Conservation (phyloP, 805 yeast species). For the Saturnispora sanitii region DNA sequence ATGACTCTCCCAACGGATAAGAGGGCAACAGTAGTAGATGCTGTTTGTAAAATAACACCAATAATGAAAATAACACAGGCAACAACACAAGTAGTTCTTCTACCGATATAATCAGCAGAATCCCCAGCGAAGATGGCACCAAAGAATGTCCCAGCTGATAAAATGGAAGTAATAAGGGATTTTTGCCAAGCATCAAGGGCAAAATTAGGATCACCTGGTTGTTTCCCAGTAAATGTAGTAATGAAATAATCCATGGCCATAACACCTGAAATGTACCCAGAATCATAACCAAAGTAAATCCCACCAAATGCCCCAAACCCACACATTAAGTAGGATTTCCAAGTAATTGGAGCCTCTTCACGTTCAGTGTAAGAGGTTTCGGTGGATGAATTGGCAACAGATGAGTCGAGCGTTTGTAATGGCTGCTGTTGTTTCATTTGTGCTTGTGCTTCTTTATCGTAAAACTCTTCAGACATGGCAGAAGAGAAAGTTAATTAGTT, state of each 20-base stretch:
- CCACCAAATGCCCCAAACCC: constrained; percentile 64
- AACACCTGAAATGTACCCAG: constrained; percentile 57
- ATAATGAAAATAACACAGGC: constrained; percentile 35
- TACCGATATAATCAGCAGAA: constrained; percentile 34
- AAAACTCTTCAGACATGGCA: no score
- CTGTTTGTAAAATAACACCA: constrained; percentile 40
- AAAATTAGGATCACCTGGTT: constrained; percentile 12
- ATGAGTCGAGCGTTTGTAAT: no score
- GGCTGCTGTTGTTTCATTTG: no score
- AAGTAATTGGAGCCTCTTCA: constrained; percentile 28
- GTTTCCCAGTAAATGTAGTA: constrained; percentile 18
- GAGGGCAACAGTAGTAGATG: constrained; percentile 36
- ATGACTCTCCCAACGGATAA: constrained; percentile 57
- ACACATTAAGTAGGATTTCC: constrained; percentile 30
- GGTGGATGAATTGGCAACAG: no score
- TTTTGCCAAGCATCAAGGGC: constrained; percentile 22
- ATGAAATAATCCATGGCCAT: constrained; percentile 46
- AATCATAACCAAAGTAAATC: constrained; percentile 55
- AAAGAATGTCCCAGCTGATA: constrained; percentile 60
- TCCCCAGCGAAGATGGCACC: constrained; percentile 58
- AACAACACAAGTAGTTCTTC: constrained; percentile 36
- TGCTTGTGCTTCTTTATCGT: no score
- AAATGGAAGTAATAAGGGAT: constrained; percentile 52
- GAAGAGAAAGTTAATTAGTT: no score
- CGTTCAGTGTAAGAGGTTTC: constrained; percentile 12